phyloP scores from a whole-genome alignment of 495 filamentous ascomycete genomes.

The Daldinia caldariorum region DNA sequence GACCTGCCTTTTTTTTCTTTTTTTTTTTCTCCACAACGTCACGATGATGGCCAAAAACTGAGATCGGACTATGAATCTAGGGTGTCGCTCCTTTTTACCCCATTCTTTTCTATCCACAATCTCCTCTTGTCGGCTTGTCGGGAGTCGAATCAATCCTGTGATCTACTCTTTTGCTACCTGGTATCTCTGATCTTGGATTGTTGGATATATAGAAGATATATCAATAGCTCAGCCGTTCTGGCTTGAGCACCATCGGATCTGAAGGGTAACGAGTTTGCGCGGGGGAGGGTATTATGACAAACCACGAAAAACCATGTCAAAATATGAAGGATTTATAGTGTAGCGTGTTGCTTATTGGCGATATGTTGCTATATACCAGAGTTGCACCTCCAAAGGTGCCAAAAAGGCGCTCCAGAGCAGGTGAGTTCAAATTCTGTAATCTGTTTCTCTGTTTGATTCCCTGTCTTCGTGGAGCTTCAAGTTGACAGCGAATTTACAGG shows the following conservation, averaged over 20 bases:
- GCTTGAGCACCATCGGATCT: constrained; percentile 15
- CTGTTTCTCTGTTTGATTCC: constrained; percentile 22
- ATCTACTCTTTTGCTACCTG: background rate
- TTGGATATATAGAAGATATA: constrained; percentile 13
- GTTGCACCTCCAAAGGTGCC: constrained; percentile 67
- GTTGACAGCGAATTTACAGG: constrained; percentile 53
- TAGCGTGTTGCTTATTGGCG: constrained; percentile 27
- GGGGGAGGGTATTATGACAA: constrained; percentile 2
- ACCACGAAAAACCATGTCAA: background rate
- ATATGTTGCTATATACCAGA: constrained; percentile 68
- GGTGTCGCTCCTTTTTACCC: constrained; percentile 21
- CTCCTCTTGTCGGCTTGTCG: constrained; percentile 8
- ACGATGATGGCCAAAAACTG: constrained; percentile 36
- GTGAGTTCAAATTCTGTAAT: constrained; percentile 53
- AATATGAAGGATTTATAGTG: constrained; percentile 15
- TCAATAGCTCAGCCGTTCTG: constrained; percentile 11
- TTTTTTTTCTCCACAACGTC: constrained; percentile 34
- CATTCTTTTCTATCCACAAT: constrained; percentile 8
- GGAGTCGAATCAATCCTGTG: constrained; percentile 18
- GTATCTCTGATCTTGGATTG: background rate
- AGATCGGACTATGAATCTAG: constrained; percentile 14
- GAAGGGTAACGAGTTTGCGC: constrained; percentile 26
- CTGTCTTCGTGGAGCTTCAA: background rate
- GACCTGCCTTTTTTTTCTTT: constrained; percentile 22
- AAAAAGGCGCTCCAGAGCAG: constrained; percentile 69